phyloP scores from a whole-genome alignment of 176 grass and related monocot genomes.

The Metroxylon sagu region DNA sequence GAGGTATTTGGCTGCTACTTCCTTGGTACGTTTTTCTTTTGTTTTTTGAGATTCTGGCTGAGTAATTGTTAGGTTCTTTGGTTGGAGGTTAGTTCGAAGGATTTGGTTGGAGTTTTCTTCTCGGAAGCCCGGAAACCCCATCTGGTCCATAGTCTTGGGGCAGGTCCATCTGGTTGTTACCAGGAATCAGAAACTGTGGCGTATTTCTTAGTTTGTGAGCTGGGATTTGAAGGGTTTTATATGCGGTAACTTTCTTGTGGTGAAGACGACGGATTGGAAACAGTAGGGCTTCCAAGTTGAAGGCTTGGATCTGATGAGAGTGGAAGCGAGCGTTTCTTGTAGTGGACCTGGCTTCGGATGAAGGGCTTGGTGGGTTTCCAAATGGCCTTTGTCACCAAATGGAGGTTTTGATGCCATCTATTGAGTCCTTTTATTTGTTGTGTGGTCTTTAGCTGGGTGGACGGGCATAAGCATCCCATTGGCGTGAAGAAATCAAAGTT shows the following conservation, averaged over 20 bases:
- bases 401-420: constrained; percentile 4
- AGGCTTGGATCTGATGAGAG: constrained; percentile 13
- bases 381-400: constrained; percentile 1
- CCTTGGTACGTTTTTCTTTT: too few relatives aligned
- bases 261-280: background rate
- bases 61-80: too few relatives aligned
- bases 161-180: too few relatives aligned
- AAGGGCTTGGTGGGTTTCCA: background rate
- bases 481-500: constrained; percentile 6
- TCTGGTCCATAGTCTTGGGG: too few relatives aligned
- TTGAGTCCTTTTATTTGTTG: constrained; percentile 11
- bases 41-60: too few relatives aligned
- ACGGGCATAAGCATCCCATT: constrained; percentile 2
- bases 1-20: too few relatives aligned
- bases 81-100: too few relatives aligned
- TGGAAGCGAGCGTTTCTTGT: constrained; percentile 23
- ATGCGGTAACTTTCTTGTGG: background rate
- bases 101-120: too few relatives aligned
- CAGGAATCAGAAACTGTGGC: background rate
- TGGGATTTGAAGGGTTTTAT: constrained; percentile 14
- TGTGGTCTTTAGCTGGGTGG: background rate
- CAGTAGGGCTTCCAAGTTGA: background rate
- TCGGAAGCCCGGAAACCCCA: too few relatives aligned
- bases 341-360: constrained; percentile 48
- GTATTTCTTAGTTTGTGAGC: constrained; percentile 1